Evolutionary conservation across 805 yeast genomes (phyloP).

Genomic region (Myxozyma monticola): DNA sequence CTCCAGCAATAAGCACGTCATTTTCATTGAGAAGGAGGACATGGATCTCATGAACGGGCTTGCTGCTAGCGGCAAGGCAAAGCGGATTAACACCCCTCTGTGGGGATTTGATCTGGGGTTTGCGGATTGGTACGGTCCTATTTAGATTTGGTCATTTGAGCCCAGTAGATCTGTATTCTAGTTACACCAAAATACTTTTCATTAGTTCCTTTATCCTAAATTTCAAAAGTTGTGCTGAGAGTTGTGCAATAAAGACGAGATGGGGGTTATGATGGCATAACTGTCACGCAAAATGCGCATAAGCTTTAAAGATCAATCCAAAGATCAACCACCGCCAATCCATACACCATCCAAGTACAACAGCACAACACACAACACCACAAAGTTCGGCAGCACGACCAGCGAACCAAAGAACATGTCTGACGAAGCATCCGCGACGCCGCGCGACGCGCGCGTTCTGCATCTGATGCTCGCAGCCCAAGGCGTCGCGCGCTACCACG

Average conservation of each 20-base stretch:
- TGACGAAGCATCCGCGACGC: slow-evolving; percentile 45
- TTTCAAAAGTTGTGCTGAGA: too few species aligned
- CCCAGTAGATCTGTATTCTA: neutral
- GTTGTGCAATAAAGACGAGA: too few species aligned
- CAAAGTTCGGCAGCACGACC: too few species aligned
- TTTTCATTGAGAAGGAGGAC: slow-evolving; percentile 46
- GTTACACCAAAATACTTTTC: neutral
- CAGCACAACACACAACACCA: too few species aligned
- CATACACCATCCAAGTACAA: too few species aligned
- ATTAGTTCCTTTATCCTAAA: too few species aligned
- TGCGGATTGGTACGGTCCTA: neutral
- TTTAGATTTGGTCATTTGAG: neutral
- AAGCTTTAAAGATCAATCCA: too few species aligned
- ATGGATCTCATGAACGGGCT: slow-evolving; percentile 28
- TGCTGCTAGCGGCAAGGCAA: slow-evolving; percentile 2
- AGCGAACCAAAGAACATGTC: too few species aligned
- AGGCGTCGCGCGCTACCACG: slow-evolving; percentile 88
- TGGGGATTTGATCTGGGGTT: slow-evolving; percentile 1
- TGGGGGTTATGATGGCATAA: too few species aligned
- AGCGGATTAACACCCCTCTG: slow-evolving; percentile 1
- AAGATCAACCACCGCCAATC: too few species aligned
- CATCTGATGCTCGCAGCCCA: slow-evolving; percentile 92
- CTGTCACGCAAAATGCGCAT: too few species aligned
- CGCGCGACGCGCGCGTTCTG: slow-evolving; percentile 87
- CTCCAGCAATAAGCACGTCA: slow-evolving; percentile 42